Conservation (phyloP, 2,329 filamentous ascomycete genomes). For the Grosmannia clavigera region DNA sequence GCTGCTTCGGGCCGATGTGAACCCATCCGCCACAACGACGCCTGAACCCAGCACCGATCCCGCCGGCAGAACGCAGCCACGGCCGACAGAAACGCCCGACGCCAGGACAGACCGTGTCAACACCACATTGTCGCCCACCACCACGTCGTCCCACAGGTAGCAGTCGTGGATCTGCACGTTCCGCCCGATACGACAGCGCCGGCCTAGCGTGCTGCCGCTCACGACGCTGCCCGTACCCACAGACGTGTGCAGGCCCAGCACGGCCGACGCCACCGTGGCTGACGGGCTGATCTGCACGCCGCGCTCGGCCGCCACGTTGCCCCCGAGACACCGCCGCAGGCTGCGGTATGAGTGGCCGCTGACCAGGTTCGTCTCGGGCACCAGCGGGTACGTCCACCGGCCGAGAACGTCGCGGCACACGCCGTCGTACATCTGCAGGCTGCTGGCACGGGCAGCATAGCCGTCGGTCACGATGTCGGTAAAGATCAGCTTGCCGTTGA, state of each 20-base stretch:
- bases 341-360: slow-evolving; percentile 65
- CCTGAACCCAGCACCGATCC: slow-evolving; percentile 73
- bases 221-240: slow-evolving; percentile 63
- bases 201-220: slow-evolving; percentile 67
- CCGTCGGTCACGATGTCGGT: slow-evolving; percentile 67
- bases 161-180: slow-evolving; percentile 69
- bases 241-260: slow-evolving; percentile 64
- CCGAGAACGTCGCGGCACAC: slow-evolving; percentile 77
- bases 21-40: slow-evolving; percentile 55
- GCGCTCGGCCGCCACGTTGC: slow-evolving; percentile 58
- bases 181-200: slow-evolving; percentile 73
- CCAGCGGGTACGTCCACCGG: slow-evolving; percentile 79
- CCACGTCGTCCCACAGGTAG: slow-evolving; percentile 78
- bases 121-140: slow-evolving; percentile 61
- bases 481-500: slow-evolving; percentile 95
- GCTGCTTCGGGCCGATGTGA: slow-evolving; percentile 25
- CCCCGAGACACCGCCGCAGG: slow-evolving; percentile 35
- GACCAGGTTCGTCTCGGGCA: slow-evolving; percentile 78
- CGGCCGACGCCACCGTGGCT: slow-evolving; percentile 56
- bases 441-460: slow-evolving; percentile 78
- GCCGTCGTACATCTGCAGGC: slow-evolving; percentile 79
- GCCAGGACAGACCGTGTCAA: slow-evolving; percentile 67
- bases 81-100: slow-evolving; percentile 57
- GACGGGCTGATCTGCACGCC: slow-evolving; percentile 62
- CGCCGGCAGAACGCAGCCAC: slow-evolving; percentile 52